phyloP scores from a whole-genome alignment of 1,284 basidiomycete genomes.

The Hemileia vastatrix region DNA sequence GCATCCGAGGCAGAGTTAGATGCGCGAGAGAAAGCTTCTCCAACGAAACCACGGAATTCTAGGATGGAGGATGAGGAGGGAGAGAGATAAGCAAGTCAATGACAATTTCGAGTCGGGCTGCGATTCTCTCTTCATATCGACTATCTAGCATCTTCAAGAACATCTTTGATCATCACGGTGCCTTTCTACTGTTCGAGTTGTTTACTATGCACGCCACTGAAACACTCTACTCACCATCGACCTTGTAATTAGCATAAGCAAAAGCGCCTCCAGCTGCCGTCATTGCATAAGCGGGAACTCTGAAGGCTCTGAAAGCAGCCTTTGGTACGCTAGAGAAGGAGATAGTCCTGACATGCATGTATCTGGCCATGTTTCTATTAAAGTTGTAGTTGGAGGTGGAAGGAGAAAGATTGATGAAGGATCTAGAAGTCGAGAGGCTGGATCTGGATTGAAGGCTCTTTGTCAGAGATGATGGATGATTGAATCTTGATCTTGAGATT shows the following conservation, averaged over 20 bases:
- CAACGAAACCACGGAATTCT: conserved; percentile 31
- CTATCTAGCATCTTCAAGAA: too few species aligned
- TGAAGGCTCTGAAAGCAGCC: conserved; percentile 32
- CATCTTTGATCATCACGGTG: too few species aligned
- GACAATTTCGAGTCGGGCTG: neutral
- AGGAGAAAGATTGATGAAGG: neutral
- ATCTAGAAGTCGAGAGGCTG: too few species aligned
- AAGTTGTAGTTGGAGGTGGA: neutral
- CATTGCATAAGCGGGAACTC: conserved; percentile 36
- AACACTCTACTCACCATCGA: conserved; percentile 29
- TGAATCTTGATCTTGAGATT: too few species aligned
- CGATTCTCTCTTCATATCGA: too few species aligned
- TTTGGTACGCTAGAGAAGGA: conserved; percentile 39
- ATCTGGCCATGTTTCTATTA: neutral
- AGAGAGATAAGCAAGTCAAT: neutral
- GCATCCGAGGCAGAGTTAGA: conserved; percentile 29
- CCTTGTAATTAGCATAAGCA: conserved; percentile 41
- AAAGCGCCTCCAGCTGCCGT: conserved; percentile 37
- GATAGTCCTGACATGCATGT: conserved; percentile 37
- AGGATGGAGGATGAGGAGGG: neutral
- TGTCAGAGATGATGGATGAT: too few species aligned
- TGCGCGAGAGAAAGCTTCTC: conserved; percentile 24
- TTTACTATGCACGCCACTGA: too few species aligned
- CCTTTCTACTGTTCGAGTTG: too few species aligned
- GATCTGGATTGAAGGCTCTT: too few species aligned